Base-by-base conservation (phyloP, 1,284 basidiomycete species). In the Neolentinus lepideus region DNA sequence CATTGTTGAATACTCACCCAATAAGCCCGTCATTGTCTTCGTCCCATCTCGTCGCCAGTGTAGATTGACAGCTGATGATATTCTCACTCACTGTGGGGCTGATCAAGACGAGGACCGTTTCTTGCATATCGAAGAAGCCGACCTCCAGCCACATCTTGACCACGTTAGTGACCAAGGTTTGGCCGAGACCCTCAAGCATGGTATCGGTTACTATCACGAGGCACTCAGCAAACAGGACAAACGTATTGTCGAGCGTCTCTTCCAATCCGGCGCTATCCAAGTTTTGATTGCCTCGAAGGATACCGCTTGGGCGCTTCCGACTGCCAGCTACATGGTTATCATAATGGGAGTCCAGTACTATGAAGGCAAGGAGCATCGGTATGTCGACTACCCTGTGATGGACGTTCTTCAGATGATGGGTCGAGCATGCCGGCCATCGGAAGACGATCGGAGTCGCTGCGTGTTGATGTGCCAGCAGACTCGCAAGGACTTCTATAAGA, bases 371-470 rank as follows among this genome's bases (percentile, higher is more conserved):
- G 94, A 98, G 65, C 94, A 97, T 68, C 91, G 96, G 53, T 99
- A 99, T 64, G 81, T 97, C 63, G 96, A 99, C 72, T 99, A 98
- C 66, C 92, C 97, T 1, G 91, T 99, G 57, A 93, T 96, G 77
- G 95, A 98, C 63, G 90, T 99, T 11, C 81, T 99, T 1, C 95
- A 99, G 67, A 99, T 99, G 96, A 97, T 99, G 84, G 97, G 97
- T 45, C 83, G 89, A 21, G 95, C 96, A 1, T 98, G 94, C 67
- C 84, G 94, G 26, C 94, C 96, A 16, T 73, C 75, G 51, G 85
- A 93, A 59, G 95, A 98, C 63, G 84, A 88, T 11, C 86, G 85
- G 55, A 94, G 90, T 62, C 88, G 93, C 19, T 98, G 94, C 66
- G 88, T 99, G 8, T 75, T 99, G 52, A 96, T 99, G 90, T 94